Evolutionary conservation across 73 alveolate genomes (phyloP).

Genomic region (Paramecium tetraurelia): DNA sequence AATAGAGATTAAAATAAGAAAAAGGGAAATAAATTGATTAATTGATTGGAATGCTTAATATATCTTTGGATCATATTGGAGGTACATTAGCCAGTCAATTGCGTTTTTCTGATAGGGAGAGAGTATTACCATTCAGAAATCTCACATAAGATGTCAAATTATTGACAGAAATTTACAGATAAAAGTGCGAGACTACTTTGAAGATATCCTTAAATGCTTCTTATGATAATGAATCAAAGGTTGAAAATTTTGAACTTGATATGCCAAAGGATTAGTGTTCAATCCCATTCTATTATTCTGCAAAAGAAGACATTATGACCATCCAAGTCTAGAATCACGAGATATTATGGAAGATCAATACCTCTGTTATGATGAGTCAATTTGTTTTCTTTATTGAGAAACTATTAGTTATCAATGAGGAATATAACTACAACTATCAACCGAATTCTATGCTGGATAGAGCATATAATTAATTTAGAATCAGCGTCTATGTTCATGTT

Average conservation of each 20-base stretch:
- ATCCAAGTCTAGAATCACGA: neutral
- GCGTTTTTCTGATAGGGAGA: neutral
- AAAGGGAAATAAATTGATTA: neutral
- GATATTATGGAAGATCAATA: neutral
- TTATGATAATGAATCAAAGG: neutral
- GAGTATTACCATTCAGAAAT: neutral
- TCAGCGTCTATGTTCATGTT: conserved; percentile 27
- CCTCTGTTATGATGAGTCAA: neutral
- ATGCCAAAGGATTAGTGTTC: neutral
- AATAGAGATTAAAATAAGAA: neutral
- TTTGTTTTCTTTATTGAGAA: neutral
- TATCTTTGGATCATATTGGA: conserved; percentile 13
- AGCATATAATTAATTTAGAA: conserved; percentile 13
- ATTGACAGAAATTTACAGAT: conserved; percentile 7
- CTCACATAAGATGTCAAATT: neutral
- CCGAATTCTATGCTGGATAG: neutral
- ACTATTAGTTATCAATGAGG: conserved; percentile 19
- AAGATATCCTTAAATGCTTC: neutral
- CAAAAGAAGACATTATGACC: neutral
- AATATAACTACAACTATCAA: neutral
- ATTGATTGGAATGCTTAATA: conserved; percentile 15
- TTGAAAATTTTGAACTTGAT: neutral
- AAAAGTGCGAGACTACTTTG: neutral
- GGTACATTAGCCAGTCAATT: neutral
- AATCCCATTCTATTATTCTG: neutral